Percentiles rank a stretch among this genome's conserved stretches.
Conservation (phyloP, 1,284 basidiomycete species). For the Veloboletus limbatus region DNA sequence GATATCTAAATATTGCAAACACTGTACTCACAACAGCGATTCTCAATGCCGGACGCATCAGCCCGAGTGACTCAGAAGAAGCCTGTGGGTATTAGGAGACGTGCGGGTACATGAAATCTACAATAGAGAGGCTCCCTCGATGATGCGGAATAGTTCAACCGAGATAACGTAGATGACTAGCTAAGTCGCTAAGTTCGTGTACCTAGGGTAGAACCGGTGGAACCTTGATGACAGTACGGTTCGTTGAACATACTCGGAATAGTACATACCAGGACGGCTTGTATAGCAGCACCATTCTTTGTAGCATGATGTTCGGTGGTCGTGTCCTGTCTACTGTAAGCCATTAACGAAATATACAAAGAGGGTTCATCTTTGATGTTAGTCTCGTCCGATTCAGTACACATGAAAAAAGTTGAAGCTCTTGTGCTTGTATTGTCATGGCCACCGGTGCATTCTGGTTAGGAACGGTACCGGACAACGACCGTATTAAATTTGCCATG, state of each 20-base stretch:
- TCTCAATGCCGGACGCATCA: constrained; percentile 85
- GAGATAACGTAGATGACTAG: no score
- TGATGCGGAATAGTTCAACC: no score
- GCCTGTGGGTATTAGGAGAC: constrained; percentile 72
- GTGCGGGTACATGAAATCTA: constrained; percentile 65
- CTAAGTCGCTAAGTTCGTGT: no score
- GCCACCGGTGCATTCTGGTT: constrained; percentile 10
- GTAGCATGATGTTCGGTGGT: neutral
- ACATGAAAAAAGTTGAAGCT: constrained; percentile 1
- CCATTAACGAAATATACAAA: no score
- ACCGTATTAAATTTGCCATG: constrained; percentile 7
- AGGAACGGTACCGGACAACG: constrained; percentile 5
- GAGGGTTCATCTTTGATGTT: neutral
- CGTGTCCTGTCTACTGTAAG: neutral
- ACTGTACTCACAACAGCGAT: constrained; percentile 91
- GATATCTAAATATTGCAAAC: constrained; percentile 84
- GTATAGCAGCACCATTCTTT: neutral
- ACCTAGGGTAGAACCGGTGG: no score
- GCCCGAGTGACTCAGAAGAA: constrained; percentile 86
- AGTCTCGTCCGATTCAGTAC: constrained; percentile 2
- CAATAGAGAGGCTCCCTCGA: no score
- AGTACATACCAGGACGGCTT: no score
- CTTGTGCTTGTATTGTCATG: constrained; percentile 18
- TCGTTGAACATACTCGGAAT: no score
- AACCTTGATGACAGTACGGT: no score